A percentile compares a stretch with the other conserved stretches of the same genome.
phyloP scores from a whole-genome alignment of 2,329 filamentous ascomycete genomes.

The Dendryphion nanum region DNA sequence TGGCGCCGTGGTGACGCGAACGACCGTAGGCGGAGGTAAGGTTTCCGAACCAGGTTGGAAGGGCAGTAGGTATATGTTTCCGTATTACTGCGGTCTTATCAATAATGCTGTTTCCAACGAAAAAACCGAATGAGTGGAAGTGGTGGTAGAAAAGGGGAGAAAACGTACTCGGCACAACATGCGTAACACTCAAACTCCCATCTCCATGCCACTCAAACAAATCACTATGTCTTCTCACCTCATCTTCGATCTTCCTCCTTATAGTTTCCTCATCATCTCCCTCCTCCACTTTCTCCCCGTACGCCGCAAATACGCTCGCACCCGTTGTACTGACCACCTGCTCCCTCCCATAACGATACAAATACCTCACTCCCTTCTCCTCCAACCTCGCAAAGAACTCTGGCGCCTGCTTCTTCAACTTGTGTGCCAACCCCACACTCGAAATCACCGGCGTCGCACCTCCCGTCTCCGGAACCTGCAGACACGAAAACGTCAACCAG shows the following conservation, averaged over 20 bases:
- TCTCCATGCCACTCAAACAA: conserved; percentile 13
- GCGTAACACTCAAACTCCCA: conserved; percentile 12
- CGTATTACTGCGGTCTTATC: conserved; percentile 7
- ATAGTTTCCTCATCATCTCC: conserved; percentile 9
- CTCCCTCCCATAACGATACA: conserved; percentile 10
- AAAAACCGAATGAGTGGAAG: neutral
- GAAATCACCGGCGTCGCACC: conserved; percentile 39
- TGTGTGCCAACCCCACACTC: conserved; percentile 25
- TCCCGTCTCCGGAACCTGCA: conserved; percentile 12
- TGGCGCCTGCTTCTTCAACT: conserved; percentile 24
- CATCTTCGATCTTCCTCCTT: conserved; percentile 9
- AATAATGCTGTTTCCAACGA: neutral
- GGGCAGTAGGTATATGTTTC: conserved; percentile 8
- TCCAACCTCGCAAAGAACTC: conserved; percentile 28
- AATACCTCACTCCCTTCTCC: conserved; percentile 29
- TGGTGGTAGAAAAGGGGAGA: neutral
- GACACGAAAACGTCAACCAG: conserved; percentile 34
- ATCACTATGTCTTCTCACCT: conserved; percentile 11
- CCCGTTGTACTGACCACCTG: conserved; percentile 8
- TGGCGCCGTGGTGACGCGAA: conserved; percentile 10
- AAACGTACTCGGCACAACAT: conserved; percentile 11
- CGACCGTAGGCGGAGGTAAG: conserved; percentile 10
- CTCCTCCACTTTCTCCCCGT: conserved; percentile 6
- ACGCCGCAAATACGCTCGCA: conserved; percentile 9
- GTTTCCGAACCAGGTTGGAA: conserved; percentile 11